phyloP scores from a whole-genome alignment of 805 yeast genomes.

The Myxozyma neglecta region DNA sequence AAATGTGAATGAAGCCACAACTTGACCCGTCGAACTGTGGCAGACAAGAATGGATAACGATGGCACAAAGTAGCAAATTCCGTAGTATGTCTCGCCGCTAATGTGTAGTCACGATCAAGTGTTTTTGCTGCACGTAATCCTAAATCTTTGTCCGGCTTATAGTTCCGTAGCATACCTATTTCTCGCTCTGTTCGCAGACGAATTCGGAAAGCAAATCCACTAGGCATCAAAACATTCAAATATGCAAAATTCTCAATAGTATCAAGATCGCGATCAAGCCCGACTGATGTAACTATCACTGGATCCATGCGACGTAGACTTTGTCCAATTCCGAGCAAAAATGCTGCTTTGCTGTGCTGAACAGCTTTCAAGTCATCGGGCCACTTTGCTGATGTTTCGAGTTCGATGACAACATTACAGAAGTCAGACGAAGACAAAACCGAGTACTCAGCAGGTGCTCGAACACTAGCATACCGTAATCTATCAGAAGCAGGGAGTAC shows the following conservation, averaged over 20 bases:
- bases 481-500: conserved; percentile 73
- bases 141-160: conserved; percentile 50
- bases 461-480: conserved; percentile 70
- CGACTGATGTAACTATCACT: conserved; percentile 57
- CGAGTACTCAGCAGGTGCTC: conserved; percentile 70
- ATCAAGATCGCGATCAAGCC: conserved; percentile 54
- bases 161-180: conserved; percentile 58
- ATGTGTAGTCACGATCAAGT: conserved; percentile 16
- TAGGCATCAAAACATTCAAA: conserved; percentile 73
- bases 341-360: conserved; percentile 89
- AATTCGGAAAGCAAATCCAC: conserved; percentile 82
- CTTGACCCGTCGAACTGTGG: conserved; percentile 82
- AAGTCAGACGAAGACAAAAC: conserved; percentile 42
- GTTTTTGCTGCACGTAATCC: conserved; percentile 29
- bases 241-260: conserved; percentile 46
- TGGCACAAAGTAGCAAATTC: conserved; percentile 69
- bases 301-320: conserved; percentile 48
- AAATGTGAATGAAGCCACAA: conserved; percentile 86
- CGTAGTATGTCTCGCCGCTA: conserved; percentile 59
- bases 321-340: conserved; percentile 68
- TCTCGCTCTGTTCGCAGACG: conserved; percentile 83
- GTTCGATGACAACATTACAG: conserved; percentile 78
- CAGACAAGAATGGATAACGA: conserved; percentile 69
- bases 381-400: conserved; percentile 91
- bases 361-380: conserved; percentile 86